A percentile compares a stretch with the other conserved stretches of the same genome.
phyloP scores from a whole-genome alignment of 345 rosid species.

The Heritiera fomes region DNA sequence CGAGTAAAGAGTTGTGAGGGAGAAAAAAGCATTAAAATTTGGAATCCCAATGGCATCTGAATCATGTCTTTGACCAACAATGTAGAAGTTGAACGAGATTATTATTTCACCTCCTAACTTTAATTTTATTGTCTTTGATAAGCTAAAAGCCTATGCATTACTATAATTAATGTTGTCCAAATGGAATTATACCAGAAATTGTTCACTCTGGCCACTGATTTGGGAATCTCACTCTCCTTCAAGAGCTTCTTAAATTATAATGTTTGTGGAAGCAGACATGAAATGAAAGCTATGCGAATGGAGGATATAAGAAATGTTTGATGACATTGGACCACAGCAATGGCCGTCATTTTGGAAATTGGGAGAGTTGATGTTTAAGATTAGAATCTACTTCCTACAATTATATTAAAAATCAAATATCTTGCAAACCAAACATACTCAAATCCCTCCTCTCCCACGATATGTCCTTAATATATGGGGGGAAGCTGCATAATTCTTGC shows the following conservation, averaged over 20 bases:
- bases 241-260: background rate
- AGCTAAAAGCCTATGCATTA: background rate
- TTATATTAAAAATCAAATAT: background rate
- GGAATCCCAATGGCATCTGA: conserved; percentile 28
- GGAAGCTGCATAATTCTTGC: conserved; percentile 12
- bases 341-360: conserved; percentile 31
- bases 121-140: background rate
- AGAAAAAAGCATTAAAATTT: background rate
- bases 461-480: background rate
- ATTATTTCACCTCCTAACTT: background rate
- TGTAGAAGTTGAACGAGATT: background rate
- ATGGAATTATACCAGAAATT: conserved; percentile 13
- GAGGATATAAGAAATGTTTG: conserved; percentile 1
- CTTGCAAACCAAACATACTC: conserved; percentile 12
- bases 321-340: conserved; percentile 30
- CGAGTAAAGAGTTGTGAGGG: background rate
- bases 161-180: conserved; percentile 1
- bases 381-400: conserved; percentile 22
- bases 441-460: background rate
- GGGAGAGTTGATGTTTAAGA: conserved; percentile 16
- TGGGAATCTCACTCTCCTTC: background rate
- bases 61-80: conserved; percentile 32
- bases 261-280: background rate
- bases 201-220: background rate
- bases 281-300: background rate